Evolutionary conservation across 2,329 filamentous ascomycete species (phyloP), one percentile per base, ranked within the genome.

Genomic region (Ceratocystis ficicola): DNA sequence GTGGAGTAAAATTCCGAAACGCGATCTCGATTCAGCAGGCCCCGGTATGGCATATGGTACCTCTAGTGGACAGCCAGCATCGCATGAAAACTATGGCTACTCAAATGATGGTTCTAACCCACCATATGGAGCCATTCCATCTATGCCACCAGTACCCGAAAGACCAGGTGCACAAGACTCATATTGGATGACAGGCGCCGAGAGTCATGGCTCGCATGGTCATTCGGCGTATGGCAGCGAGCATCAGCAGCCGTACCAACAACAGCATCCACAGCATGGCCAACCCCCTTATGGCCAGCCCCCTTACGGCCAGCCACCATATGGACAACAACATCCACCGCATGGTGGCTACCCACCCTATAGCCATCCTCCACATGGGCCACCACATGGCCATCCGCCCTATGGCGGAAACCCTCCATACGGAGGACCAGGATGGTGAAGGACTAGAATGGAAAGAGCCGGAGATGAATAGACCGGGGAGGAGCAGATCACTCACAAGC

Each of bases 1-100:
- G 3, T 86, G 84, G 82, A 78, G 78, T 8, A 81, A 86, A 70
- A 82, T 86, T 65, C 79, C 81, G 69, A 81, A 79, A 2, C 78
- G 83, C 67, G 83, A 86, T 69, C 73, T 85, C 36, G 61, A 68
- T 28, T 46, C 66, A 2, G 50, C 63, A 15, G 63, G 65, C 8
- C 46, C 65, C 5, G 63, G 63, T 3, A 28, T 22, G 12, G 63
- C 63, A 20, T 67, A 65, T 30, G 66, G 63, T 17, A 48, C 62
- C 7, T 52, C 55, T 28, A 57, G 28, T 57, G 10, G 8, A 12
- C 20, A 17, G 28, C 12, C 52, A 5, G 25, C 52, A 30, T 30
- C 52, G 10, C 22, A 50, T 46, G 44, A 52, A 44, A 62, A 36
- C 12, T 65, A 65, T 44, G 65, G 65, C 44, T 67, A 65, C 20